Percentiles rank a stretch among this genome's conserved stretches.
Evolutionary conservation across 2,329 filamentous ascomycete species (phyloP).

Genomic region (Dothistroma pini): DNA sequence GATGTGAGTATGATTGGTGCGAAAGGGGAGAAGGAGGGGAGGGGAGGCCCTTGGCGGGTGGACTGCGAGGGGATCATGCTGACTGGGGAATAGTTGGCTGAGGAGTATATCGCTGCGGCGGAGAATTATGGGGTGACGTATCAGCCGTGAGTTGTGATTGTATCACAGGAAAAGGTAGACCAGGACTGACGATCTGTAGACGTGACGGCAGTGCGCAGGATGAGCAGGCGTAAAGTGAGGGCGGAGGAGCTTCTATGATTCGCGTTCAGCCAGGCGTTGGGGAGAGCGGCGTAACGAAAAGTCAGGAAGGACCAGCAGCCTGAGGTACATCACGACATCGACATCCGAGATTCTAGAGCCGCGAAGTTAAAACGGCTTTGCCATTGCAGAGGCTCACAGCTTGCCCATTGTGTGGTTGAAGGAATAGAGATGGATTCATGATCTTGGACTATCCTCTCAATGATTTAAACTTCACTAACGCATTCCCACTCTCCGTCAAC

Average conservation of each 20-base stretch:
- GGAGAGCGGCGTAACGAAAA: neutral
- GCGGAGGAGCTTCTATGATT: neutral
- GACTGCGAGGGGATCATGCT: slow-evolving; percentile 8
- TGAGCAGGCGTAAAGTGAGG: slow-evolving; percentile 13
- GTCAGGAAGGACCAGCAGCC: neutral
- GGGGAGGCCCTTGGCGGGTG: neutral
- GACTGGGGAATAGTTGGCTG: slow-evolving; percentile 45
- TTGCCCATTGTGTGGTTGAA: neutral
- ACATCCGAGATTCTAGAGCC: neutral
- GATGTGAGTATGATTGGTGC: slow-evolving; percentile 47
- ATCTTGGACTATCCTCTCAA: neutral
- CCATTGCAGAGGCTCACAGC: neutral
- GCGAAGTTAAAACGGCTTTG: neutral
- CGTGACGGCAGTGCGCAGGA: slow-evolving; percentile 21
- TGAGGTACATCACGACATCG: neutral
- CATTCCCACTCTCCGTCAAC: slow-evolving; percentile 62
- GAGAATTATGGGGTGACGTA: slow-evolving; percentile 61
- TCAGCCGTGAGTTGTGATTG: slow-evolving; percentile 47
- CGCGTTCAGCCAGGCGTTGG: neutral
- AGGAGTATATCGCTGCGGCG: slow-evolving; percentile 53
- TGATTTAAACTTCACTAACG: slow-evolving; percentile 38
- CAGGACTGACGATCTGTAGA: slow-evolving; percentile 8
- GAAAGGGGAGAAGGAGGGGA: neutral
- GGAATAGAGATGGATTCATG: neutral
- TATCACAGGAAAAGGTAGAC: neutral